These are phyloP conservation scores for Agaricus bisporus DNA, from an alignment of 768 basidiomycete genomes.

Conservation along the genomic window DNA sequence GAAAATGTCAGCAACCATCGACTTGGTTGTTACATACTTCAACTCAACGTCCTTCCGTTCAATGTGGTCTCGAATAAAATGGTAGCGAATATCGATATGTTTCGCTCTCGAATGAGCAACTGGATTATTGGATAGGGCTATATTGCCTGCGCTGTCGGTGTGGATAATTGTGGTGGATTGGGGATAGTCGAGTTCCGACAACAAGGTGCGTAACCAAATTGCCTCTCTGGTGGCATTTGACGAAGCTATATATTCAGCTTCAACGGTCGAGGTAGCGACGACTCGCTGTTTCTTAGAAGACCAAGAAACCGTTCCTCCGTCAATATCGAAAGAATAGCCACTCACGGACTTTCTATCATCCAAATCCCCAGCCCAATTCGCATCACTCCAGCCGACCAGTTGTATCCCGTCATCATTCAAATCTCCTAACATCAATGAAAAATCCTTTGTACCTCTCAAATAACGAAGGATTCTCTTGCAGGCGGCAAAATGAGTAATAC, in stretches of 20 bases:
- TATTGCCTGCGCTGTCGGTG: constrained; percentile 19
- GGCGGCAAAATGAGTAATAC: constrained; percentile 11
- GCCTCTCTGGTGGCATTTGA: constrained; percentile 21
- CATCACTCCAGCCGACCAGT: constrained; percentile 11
- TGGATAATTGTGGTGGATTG: constrained; percentile 1
- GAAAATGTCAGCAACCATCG: constrained; percentile 25
- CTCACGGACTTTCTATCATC: constrained; percentile 23
- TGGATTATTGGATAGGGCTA: constrained; percentile 18
- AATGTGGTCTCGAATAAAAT: constrained; percentile 24
- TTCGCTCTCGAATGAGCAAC: constrained; percentile 25
- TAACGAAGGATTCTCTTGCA: constrained; percentile 14
- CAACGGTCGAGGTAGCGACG: constrained; percentile 27
- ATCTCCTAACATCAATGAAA: not conserved
- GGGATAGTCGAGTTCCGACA: not conserved
- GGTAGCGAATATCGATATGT: constrained; percentile 31
- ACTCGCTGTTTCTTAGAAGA: constrained; percentile 24
- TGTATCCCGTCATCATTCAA: not conserved
- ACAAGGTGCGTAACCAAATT: constrained; percentile 11
- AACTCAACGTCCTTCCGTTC: constrained; percentile 17
- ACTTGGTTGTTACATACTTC: not conserved
- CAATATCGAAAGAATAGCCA: constrained; percentile 24
- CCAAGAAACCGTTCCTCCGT: constrained; percentile 24
- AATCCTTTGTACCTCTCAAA: constrained; percentile 13
- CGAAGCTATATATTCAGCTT: constrained; percentile 29
- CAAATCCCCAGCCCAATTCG: constrained; percentile 12